Base-by-base conservation (phyloP, 2,329 filamentous ascomycete species). In the Elsinoe arachidis region DNA sequence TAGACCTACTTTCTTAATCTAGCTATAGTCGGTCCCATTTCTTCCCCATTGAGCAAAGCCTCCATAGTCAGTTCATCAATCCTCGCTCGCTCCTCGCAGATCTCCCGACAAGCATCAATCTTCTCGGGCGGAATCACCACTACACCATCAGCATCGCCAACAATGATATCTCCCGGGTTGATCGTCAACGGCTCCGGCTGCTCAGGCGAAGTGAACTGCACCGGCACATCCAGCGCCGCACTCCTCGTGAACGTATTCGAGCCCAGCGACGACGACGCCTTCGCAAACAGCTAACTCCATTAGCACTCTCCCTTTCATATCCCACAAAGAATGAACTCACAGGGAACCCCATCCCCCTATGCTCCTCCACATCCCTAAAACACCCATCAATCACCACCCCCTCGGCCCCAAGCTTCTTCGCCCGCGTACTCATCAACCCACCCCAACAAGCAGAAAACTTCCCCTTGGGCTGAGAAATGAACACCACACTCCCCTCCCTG, bases 371-470 rank as follows among this genome's bases (percentile, higher is more conserved):
- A 59, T 73, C 70, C 12, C 71, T 61, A 60, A 73, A 70, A 10
- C 66, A 65, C 5, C 72, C 72, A 62, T 74, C 71, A 47, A 74
- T 66, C 5, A 74, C 65, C 3, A 71, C 69, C 14, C 71, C 72
- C 3, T 64, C 65, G 2, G 70, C 71, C 4, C 70, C 71, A 1
- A 68, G 60, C 15, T 64, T 61, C 59, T 70, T 64, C 0, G 70
- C 68, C 2, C 70, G 61, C 5, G 67, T 69, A 33, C 65, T 68
- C 72, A 74, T 74, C 39, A 74, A 58, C 1, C 71, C 72, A 14
- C 72, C 72, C 65, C 66, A 74, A 57, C 69, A 71, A 5, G 71
- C 70, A 35, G 65, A 69, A 46, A 67, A 65, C 7, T 68, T 53
- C 1, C 62, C 64, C 49, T 65, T 65, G 0, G 72, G 72, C 55